Evolutionary conservation across 805 yeast species (phyloP).

Genomic region (Candida montana): DNA sequence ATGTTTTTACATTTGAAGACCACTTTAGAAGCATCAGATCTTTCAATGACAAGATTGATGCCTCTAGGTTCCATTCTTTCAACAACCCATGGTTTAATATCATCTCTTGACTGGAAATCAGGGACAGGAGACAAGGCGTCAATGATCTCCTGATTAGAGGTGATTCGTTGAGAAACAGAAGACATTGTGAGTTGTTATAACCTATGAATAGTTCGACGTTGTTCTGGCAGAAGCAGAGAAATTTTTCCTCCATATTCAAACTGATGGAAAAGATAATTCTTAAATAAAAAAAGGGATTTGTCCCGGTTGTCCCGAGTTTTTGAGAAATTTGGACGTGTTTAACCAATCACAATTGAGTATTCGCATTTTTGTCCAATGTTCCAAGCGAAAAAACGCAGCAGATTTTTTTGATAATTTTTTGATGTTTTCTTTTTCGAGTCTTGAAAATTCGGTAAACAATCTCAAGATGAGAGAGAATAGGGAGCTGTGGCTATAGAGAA

Average conservation of each 20-base stretch:
- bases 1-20: slow-evolving; percentile 29
- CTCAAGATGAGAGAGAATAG: too few species aligned
- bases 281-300: slow-evolving; percentile 1
- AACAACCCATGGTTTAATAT: slow-evolving; percentile 25
- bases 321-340: background rate
- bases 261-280: slow-evolving; percentile 15
- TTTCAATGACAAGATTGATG: slow-evolving; percentile 26
- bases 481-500: too few species aligned
- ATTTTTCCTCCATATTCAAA: background rate
- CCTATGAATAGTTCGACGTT: too few species aligned
- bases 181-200: background rate
- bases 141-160: slow-evolving; percentile 21
- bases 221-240: too few species aligned
- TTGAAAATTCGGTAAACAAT: too few species aligned
- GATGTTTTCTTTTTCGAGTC: background rate
- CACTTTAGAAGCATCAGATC: slow-evolving; percentile 28
- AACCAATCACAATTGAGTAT: background rate
- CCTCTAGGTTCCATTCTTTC: slow-evolving; percentile 19
- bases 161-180: slow-evolving; percentile 8
- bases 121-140: slow-evolving; percentile 25
- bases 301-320: background rate
- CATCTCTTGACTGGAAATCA: slow-evolving; percentile 19
- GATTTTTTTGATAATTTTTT: background rate
- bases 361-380: background rate
- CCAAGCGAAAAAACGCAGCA: background rate